Evolutionary conservation across 139 green algal genomes (phyloP).

Genomic region (Bryopsis sp.): DNA sequence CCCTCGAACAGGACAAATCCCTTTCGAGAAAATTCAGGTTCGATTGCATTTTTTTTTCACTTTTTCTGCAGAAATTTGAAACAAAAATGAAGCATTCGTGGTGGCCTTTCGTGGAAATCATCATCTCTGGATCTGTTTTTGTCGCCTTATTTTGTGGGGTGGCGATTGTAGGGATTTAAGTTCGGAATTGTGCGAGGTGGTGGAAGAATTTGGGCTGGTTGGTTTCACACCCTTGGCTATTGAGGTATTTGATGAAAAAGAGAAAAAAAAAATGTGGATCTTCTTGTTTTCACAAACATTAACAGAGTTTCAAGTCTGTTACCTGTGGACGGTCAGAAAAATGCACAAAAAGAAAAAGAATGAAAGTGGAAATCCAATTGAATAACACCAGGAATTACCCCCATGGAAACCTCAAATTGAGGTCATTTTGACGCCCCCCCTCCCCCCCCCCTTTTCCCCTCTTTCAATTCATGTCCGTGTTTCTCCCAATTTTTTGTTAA

Average conservation of each 20-base stretch:
- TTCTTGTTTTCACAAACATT: background rate
- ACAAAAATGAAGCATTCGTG: background rate
- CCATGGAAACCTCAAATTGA: background rate
- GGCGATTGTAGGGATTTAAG: slow-evolving; percentile 33
- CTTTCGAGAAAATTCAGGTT: slow-evolving; percentile 45
- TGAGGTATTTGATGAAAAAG: slow-evolving; percentile 34
- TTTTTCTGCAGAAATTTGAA: slow-evolving; percentile 27
- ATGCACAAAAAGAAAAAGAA: slow-evolving; percentile 13
- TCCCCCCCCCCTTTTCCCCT: slow-evolving; percentile 1
- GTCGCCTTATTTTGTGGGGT: background rate
- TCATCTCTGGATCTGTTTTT: background rate
- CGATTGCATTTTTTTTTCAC: slow-evolving; percentile 22
- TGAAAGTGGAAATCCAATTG: slow-evolving; percentile 1
- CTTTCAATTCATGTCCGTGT: background rate
- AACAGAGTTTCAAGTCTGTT: background rate
- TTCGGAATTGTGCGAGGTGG: slow-evolving; percentile 57
- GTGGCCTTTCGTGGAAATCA: background rate
- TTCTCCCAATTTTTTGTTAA: background rate
- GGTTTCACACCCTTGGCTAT: slow-evolving; percentile 77
- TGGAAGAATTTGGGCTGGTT: slow-evolving; percentile 86
- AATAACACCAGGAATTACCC: no score
- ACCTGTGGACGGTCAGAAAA: background rate
- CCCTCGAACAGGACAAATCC: slow-evolving; percentile 20
- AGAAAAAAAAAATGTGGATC: background rate
- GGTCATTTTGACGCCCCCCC: background rate